Base-by-base conservation (phyloP, 2,329 filamentous ascomycete genomes). In the Fusarium sp. region DNA sequence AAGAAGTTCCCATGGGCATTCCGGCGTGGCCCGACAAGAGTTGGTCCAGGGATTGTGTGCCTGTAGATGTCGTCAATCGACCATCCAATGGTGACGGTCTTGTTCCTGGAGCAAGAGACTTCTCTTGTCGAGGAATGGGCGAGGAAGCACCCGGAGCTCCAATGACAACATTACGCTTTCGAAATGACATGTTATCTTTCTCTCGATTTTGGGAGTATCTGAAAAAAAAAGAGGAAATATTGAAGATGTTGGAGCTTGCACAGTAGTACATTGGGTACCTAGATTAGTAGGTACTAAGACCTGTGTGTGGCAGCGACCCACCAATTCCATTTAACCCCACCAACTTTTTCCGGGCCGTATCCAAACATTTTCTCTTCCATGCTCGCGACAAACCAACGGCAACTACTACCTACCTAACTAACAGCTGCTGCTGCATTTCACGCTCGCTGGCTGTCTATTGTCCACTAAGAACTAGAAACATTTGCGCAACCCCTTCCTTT, bases 71-170 rank as follows among this genome's bases (percentile, higher is more conserved):
- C 10, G 93, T 97, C 40, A 90, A 86, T 49, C 94, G 90, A 59
- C 95, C 95, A 77, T 97, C 94, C 32, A 97, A 83, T 48, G 94
- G 93, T 14, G 96, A 99, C 18, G 95, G 93, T 52, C 95, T 90
- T 24, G 94, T 86, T 22, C 86, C 87, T 1, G 81, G 79, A 4
- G 81, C 74, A 41, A 83, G 80, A 22, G 79, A 75, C 64, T 79
- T 80, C 64, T 82, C 81, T 51, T 75, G 76, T 42, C 77, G 72
- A 10, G 65, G 52, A 49, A 56, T 46, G 6, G 73, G 57, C 11
- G 74, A 61, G 6, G 65, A 53, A 22, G 73, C 58, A 14, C 73
- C 73, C 3, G 78, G 52, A 9, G 79, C 64, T 41, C 79, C 79
- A 41, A 89, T 82, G 13, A 88, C 83, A 37, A 86, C 81, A 67